Evolutionary conservation across 2,329 filamentous ascomycete species (phyloP).

Genomic region (Xylaria sp.): DNA sequence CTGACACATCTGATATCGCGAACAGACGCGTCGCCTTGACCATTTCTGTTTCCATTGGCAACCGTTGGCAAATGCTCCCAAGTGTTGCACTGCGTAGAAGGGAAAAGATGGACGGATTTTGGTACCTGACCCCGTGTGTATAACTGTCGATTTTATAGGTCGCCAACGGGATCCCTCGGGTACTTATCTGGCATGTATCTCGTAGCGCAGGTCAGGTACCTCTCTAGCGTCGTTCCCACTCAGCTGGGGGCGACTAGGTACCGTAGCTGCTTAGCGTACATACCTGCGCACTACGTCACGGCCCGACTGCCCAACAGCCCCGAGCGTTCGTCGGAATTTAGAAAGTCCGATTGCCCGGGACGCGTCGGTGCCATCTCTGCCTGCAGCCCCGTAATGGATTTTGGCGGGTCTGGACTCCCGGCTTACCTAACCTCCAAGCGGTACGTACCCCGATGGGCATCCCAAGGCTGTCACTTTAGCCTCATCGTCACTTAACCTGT

Average conservation of each 20-base stretch:
- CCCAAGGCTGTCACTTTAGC: constrained; percentile 17
- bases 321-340: constrained; percentile 20
- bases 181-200: neutral
- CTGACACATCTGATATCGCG: neutral
- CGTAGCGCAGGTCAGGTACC: neutral
- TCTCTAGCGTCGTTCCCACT: neutral
- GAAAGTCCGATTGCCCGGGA: constrained; percentile 24
- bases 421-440: neutral
- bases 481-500: constrained; percentile 13
- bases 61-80: neutral
- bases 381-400: constrained; percentile 13
- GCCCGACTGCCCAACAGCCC: neutral
- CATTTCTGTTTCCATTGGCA: neutral
- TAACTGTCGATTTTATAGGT: neutral
- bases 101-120: no score
- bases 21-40: neutral
- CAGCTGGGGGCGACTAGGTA: neutral
- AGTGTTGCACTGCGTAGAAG: neutral
- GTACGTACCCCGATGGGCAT: neutral
- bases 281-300: neutral
- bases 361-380: constrained; percentile 26
- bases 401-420: no score
- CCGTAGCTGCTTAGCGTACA: neutral
- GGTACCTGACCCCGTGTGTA: neutral
- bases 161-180: neutral